Evolutionary conservation across 371 early-diverging fungal species (phyloP).

Genomic region (Mucor velutinosus): DNA sequence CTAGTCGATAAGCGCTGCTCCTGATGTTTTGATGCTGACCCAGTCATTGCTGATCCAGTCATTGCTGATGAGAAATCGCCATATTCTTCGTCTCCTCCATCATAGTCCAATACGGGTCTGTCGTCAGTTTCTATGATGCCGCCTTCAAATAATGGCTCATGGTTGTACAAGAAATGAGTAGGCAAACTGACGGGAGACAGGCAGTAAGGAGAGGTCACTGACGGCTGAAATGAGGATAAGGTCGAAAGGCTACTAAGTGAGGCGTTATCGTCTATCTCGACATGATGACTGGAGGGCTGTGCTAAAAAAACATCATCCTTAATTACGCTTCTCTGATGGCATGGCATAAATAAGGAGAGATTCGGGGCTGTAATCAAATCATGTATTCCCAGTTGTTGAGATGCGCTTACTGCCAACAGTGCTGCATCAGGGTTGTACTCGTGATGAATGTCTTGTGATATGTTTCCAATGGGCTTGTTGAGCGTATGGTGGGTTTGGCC

Average conservation of each 20-base stretch:
- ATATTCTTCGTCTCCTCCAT: neutral
- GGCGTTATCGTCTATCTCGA: conserved; percentile 27
- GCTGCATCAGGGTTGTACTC: conserved; percentile 20
- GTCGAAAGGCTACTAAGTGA: conserved; percentile 29
- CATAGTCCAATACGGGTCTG: neutral
- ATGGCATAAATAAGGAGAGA: conserved; percentile 17
- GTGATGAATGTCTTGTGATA: conserved; percentile 30
- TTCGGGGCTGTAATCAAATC: conserved; percentile 29
- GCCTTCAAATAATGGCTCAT: conserved; percentile 40
- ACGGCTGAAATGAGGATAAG: conserved; percentile 19
- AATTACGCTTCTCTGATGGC: conserved; percentile 5
- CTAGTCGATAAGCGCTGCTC: neutral
- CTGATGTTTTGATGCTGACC: conserved; percentile 2
- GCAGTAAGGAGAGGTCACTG: conserved; percentile 9
- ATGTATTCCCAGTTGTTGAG: conserved; percentile 23
- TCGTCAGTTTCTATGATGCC: conserved; percentile 18
- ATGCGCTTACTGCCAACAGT: conserved; percentile 28
- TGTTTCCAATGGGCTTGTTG: conserved; percentile 26
- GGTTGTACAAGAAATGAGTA: conserved; percentile 31
- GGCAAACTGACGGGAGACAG: conserved; percentile 33
- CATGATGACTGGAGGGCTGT: conserved; percentile 3
- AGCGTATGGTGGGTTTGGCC: neutral
- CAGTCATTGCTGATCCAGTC: neutral
- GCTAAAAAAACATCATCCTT: conserved; percentile 33
- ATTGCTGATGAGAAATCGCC: conserved; percentile 5